Evolutionary conservation across 106 monocot genomes (phyloP).

Genomic region (Hemerocallis citrina): DNA sequence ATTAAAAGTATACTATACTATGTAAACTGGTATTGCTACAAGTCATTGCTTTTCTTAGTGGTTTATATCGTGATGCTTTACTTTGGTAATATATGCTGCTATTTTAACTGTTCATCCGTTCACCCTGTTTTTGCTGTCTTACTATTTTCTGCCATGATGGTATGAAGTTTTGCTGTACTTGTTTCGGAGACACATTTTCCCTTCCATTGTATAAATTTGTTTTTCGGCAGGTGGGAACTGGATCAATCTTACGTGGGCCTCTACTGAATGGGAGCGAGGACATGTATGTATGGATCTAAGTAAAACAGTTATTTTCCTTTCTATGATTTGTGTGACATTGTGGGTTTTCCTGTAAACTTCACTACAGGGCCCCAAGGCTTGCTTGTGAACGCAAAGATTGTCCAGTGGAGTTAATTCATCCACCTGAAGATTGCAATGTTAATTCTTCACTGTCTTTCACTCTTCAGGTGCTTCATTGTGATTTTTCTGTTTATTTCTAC

Average conservation of each 20-base stretch:
- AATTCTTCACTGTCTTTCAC: constrained; percentile 86
- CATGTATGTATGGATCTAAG: constrained; percentile 41
- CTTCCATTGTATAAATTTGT: too few relatives aligned
- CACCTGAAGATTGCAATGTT: constrained; percentile 93
- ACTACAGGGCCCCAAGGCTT: constrained; percentile 63
- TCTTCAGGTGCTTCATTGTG: constrained; percentile 53
- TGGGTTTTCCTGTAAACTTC: background rate
- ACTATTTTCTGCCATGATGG: too few relatives aligned
- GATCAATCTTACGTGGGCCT: constrained; percentile 79
- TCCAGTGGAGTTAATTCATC: constrained; percentile 73
- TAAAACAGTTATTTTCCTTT: background rate
- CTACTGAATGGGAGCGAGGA: constrained; percentile 58
- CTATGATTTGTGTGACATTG: background rate
- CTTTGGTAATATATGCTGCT: too few relatives aligned
- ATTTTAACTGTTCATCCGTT: too few relatives aligned
- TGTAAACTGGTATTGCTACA: too few relatives aligned
- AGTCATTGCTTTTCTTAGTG: too few relatives aligned
- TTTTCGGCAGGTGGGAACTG: constrained; percentile 67
- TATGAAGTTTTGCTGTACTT: too few relatives aligned
- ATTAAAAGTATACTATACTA: too few relatives aligned
- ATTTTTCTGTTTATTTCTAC: background rate
- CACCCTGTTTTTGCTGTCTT: too few relatives aligned
- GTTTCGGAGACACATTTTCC: too few relatives aligned
- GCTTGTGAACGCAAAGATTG: constrained; percentile 58
- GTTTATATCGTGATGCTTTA: too few relatives aligned